Conservation (phyloP, 1,284 basidiomycete genomes). For the Leccinum griseonigrum region DNA sequence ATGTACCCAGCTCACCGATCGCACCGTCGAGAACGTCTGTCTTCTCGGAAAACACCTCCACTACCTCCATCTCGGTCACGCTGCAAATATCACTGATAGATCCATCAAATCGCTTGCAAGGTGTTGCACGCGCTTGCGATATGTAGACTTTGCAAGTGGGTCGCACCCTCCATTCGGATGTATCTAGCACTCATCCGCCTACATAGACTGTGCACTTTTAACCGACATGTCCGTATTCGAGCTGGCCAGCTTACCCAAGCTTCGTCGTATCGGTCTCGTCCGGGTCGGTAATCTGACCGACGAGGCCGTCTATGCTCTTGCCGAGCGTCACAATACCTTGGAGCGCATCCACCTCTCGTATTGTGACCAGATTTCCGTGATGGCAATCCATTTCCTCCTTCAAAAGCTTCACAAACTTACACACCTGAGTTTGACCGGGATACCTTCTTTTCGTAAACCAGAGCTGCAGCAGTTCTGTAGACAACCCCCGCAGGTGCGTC, state of each 20-base stretch:
- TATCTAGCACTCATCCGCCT: slow-evolving; percentile 3
- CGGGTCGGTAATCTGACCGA: slow-evolving; percentile 93
- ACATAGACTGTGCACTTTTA: slow-evolving; percentile 77
- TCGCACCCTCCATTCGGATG: slow-evolving; percentile 17
- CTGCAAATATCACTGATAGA: slow-evolving; percentile 84
- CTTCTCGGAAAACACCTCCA: slow-evolving; percentile 88
- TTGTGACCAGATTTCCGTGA: slow-evolving; percentile 93
- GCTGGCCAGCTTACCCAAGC: slow-evolving; percentile 83
- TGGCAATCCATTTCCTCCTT: slow-evolving; percentile 89
- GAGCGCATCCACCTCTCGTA: slow-evolving; percentile 98
- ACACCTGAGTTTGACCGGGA: slow-evolving; percentile 95
- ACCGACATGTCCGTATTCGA: slow-evolving; percentile 96
- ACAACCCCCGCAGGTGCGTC: slow-evolving; percentile 76
- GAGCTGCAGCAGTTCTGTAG: slow-evolving; percentile 93
- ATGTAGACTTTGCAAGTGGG: slow-evolving; percentile 96
- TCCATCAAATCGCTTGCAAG: slow-evolving; percentile 85
- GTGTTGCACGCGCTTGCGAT: slow-evolving; percentile 89
- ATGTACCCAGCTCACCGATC: slow-evolving; percentile 85
- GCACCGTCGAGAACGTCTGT: slow-evolving; percentile 82
- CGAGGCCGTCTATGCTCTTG: slow-evolving; percentile 86
- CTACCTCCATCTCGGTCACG: slow-evolving; percentile 95
- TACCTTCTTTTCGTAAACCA: slow-evolving; percentile 83
- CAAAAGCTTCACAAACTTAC: slow-evolving; percentile 87
- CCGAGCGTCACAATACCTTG: slow-evolving; percentile 76
- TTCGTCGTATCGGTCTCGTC: slow-evolving; percentile 94